A percentile compares a stretch with the other conserved stretches of the same genome.
Conservation (phyloP, 164 flowering plant genomes). For the Annona squamosa region DNA sequence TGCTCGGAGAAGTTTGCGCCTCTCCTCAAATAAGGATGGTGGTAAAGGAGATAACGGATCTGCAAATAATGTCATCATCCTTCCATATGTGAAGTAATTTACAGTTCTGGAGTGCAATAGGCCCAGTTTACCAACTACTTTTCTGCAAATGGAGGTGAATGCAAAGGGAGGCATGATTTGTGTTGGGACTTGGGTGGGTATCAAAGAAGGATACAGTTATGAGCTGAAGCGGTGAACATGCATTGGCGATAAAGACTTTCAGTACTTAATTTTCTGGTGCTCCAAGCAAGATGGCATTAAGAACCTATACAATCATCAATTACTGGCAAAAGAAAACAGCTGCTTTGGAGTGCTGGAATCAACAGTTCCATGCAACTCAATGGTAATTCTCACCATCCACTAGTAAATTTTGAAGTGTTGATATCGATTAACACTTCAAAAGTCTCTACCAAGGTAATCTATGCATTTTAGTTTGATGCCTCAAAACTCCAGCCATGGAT, state of each 20-base stretch:
- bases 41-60: conserved; percentile 6
- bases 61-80: conserved; percentile 8
- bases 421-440: neutral
- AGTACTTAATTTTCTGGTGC: neutral
- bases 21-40: conserved; percentile 18
- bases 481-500: neutral
- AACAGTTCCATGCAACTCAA: neutral
- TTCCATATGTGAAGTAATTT: neutral
- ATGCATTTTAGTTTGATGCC: neutral
- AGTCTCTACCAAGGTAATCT: neutral
- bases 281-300: neutral
- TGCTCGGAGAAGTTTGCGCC: conserved; percentile 60
- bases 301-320: neutral
- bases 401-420: neutral
- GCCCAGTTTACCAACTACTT: too few relatives aligned
- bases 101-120: neutral
- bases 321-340: neutral
- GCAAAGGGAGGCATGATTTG: neutral
- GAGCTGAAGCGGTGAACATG: neutral
- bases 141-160: neutral
- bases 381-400: neutral
- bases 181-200: neutral
- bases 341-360: neutral
- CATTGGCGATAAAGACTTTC: neutral
- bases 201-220: neutral